Percentiles rank a stretch among this genome's conserved stretches.
phyloP scores from a whole-genome alignment of 2,329 filamentous ascomycete species.

The Alternaria brassicicola region DNA sequence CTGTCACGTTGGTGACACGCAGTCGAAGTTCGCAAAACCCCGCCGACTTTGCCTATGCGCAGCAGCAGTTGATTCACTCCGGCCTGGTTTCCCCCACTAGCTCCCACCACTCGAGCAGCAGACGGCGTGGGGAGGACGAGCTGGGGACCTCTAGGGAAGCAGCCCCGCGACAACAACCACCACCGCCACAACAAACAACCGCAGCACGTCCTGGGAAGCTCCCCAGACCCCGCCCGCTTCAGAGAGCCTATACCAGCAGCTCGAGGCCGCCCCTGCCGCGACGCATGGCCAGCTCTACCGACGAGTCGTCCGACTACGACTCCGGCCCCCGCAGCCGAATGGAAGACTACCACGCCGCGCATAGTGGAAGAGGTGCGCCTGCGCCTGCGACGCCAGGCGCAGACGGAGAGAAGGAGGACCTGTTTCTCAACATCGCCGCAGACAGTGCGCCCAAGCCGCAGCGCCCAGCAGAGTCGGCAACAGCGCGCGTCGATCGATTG shows the following conservation, averaged over 20 bases:
- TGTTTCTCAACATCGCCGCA: slow-evolving; percentile 52
- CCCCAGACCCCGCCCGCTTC: slow-evolving; percentile 12
- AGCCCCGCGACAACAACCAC: slow-evolving; percentile 23
- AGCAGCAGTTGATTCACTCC: slow-evolving; percentile 34
- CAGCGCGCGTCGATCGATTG: slow-evolving; percentile 39
- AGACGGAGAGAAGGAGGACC: slow-evolving; percentile 47
- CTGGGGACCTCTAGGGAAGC: slow-evolving; percentile 16
- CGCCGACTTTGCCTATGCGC: slow-evolving; percentile 35
- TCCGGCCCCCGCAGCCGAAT: slow-evolving; percentile 36
- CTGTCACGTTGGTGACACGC: slow-evolving; percentile 56
- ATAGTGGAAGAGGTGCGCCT: slow-evolving; percentile 23
- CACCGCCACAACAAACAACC: slow-evolving; percentile 9
- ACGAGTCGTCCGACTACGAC: slow-evolving; percentile 42
- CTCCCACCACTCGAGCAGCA: slow-evolving; percentile 19
- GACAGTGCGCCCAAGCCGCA: slow-evolving; percentile 40
- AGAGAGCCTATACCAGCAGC: slow-evolving; percentile 29
- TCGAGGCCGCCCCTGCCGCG: slow-evolving; percentile 23
- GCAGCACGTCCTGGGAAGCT: not conserved
- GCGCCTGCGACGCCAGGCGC: slow-evolving; percentile 23
- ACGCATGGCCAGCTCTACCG: slow-evolving; percentile 40
- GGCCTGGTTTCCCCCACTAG: slow-evolving; percentile 34
- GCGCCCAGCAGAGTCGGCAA: slow-evolving; percentile 30
- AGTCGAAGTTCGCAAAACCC: slow-evolving; percentile 32
- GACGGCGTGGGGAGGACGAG: slow-evolving; percentile 24
- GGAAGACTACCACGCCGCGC: slow-evolving; percentile 24